Evolutionary conservation across 306 rosid genomes (phyloP).

Genomic region (Dryas octopetala): DNA sequence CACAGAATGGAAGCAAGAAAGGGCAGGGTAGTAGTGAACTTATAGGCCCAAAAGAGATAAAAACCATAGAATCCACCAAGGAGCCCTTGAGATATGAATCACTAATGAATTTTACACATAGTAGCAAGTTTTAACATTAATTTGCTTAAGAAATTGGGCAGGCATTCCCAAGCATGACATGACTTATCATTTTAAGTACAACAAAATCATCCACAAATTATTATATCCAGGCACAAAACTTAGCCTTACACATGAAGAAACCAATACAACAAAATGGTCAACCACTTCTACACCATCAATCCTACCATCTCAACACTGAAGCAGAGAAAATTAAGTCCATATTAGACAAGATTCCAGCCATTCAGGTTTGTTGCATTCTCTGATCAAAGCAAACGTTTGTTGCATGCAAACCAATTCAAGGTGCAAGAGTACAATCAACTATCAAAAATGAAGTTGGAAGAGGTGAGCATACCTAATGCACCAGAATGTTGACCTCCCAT

Average conservation of each 20-base stretch:
- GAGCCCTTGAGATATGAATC: neutral
- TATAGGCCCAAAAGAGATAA: neutral
- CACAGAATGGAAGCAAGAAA: neutral
- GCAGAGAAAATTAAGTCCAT: neutral
- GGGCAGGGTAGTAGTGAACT: neutral
- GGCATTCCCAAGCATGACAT: neutral
- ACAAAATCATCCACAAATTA: neutral
- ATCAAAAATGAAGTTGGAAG: neutral
- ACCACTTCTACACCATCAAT: neutral
- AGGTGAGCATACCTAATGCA: conserved; percentile 56
- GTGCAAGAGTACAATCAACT: conserved; percentile 10
- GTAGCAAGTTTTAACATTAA: neutral
- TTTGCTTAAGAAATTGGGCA: neutral
- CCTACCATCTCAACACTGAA: neutral
- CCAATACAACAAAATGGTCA: neutral
- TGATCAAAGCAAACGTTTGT: neutral
- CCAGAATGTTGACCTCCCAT: conserved; percentile 63
- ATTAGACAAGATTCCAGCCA: conserved; percentile 3
- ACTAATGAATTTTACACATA: neutral
- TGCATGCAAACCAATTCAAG: neutral
- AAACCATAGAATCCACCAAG: neutral
- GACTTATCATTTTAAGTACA: neutral
- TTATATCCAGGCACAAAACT: neutral
- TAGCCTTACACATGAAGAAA: neutral
- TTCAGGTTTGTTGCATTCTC: neutral